These are phyloP conservation scores for Pyrenochaeta sp. DNA, from an alignment of 2,329 filamentous ascomycete genomes.

Conservation along the genomic window DNA sequence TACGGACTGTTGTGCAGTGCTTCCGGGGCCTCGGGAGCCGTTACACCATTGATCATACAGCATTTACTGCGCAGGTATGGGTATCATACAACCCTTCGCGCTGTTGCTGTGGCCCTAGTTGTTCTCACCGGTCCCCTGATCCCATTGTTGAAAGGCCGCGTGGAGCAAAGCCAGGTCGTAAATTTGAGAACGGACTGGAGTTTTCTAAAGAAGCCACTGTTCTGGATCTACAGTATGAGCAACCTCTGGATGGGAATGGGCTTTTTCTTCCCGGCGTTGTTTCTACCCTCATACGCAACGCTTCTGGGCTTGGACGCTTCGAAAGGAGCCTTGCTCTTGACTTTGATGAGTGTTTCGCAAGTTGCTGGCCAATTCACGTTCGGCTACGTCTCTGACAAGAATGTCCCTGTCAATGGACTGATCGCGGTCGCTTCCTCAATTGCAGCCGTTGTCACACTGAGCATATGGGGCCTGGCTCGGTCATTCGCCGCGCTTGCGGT, in stretches of 20 bases:
- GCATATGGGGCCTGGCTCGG: slow-evolving; percentile 53
- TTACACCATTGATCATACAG: slow-evolving; percentile 52
- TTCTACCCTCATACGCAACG: slow-evolving; percentile 46
- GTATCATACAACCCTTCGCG: slow-evolving; percentile 50
- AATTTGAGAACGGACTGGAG: slow-evolving; percentile 41
- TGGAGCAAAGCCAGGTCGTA: slow-evolving; percentile 36
- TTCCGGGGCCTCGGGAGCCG: slow-evolving; percentile 52
- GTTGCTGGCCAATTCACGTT: slow-evolving; percentile 44
- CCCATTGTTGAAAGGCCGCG: slow-evolving; percentile 48
- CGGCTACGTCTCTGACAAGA: slow-evolving; percentile 46
- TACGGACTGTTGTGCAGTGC: slow-evolving; percentile 56
- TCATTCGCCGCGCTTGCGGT: slow-evolving; percentile 43
- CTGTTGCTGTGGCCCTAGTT: slow-evolving; percentile 45
- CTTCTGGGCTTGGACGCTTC: slow-evolving; percentile 20
- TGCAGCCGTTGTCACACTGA: slow-evolving; percentile 38
- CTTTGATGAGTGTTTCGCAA: slow-evolving; percentile 43
- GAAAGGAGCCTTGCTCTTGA: slow-evolving; percentile 40
- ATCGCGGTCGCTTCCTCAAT: slow-evolving; percentile 40
- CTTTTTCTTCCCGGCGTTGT: slow-evolving; percentile 49
- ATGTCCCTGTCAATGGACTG: slow-evolving; percentile 39
- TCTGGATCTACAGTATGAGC: slow-evolving; percentile 44
- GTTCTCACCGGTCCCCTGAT: slow-evolving; percentile 40
- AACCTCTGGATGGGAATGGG: slow-evolving; percentile 48
- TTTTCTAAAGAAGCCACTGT: slow-evolving; percentile 28
- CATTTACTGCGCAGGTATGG: slow-evolving; percentile 47